These are phyloP conservation scores for Linanthus parryae DNA, from an alignment of 148 eudicot species.

Conservation along the genomic window DNA sequence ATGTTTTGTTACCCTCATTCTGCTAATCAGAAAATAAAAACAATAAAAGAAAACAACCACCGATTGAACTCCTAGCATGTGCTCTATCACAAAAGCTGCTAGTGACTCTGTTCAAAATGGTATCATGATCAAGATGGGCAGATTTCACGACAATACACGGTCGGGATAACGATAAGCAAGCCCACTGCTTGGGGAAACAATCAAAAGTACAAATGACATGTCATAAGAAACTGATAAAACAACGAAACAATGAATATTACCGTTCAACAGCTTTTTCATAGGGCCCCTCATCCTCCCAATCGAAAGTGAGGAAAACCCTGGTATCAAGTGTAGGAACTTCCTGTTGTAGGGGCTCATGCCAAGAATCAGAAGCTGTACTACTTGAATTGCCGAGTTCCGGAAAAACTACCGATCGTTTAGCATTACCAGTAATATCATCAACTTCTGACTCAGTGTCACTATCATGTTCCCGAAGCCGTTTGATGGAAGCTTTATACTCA, in stretches of 20 bases:
- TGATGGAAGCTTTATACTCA: conserved; percentile 40
- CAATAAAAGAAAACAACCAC: too few species aligned
- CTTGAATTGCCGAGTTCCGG: conserved; percentile 35
- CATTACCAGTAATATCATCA: conserved; percentile 48
- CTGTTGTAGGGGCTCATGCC: conserved; percentile 44
- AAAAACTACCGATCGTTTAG: conserved; percentile 22
- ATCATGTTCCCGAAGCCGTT: conserved; percentile 73
- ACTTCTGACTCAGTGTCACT: conserved; percentile 74
- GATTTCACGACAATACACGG: too few species aligned
- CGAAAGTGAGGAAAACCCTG: conserved; percentile 71
- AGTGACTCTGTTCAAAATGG: background rate
- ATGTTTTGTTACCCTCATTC: too few species aligned
- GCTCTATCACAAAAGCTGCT: too few species aligned
- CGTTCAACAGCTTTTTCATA: conserved; percentile 88
- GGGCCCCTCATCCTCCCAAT: conserved; percentile 96
- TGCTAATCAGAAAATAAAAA: too few species aligned
- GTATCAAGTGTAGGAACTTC: conserved; percentile 43
- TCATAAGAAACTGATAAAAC: conserved; percentile 4
- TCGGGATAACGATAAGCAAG: too few species aligned
- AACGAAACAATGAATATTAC: conserved; percentile 26
- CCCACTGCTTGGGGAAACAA: background rate
- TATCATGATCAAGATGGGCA: background rate
- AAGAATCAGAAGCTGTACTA: conserved; percentile 38
- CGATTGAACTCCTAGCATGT: too few species aligned
- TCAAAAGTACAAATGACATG: background rate